These are phyloP conservation scores for Canna indica DNA, from an alignment of 176 grass and related monocot species.

Conservation along the genomic window DNA sequence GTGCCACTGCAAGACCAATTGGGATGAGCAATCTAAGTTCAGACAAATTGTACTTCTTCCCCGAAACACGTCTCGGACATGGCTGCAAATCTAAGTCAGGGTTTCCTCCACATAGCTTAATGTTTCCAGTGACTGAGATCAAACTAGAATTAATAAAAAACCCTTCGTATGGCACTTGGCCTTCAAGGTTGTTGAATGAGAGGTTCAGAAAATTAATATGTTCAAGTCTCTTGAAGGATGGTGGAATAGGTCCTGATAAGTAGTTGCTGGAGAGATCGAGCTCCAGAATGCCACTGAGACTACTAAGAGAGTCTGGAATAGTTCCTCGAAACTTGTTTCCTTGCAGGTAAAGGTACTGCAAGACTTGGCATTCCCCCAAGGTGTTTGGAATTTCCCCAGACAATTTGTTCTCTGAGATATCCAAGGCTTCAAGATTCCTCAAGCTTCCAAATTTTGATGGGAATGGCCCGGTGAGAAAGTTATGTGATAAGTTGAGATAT, in stretches of 20 bases:
- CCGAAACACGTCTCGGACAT: neutral
- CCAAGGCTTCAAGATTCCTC: constrained; percentile 9
- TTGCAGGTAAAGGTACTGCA: constrained; percentile 22
- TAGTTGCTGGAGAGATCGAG: neutral
- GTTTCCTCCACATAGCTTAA: neutral
- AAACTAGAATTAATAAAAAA: neutral
- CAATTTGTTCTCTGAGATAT: constrained; percentile 30
- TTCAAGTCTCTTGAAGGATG: too few relatives aligned
- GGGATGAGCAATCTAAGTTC: too few relatives aligned
- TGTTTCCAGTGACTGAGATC: neutral
- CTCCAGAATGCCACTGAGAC: constrained; percentile 22
- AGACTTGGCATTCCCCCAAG: constrained; percentile 23
- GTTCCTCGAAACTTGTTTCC: constrained; percentile 28
- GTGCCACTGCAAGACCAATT: too few relatives aligned
- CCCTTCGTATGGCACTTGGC: too few relatives aligned
- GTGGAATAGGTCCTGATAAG: too few relatives aligned
- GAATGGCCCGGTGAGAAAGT: constrained; percentile 32
- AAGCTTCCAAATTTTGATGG: constrained; percentile 22
- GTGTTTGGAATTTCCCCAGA: constrained; percentile 38
- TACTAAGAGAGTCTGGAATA: constrained; percentile 19
- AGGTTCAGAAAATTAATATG: too few relatives aligned
- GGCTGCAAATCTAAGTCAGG: neutral
- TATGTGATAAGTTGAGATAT: constrained; percentile 26
- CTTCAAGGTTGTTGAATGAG: too few relatives aligned
- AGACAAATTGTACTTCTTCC: neutral